Conservation (phyloP, 2,329 filamentous ascomycete genomes). For the Furcasterigmium sp. region DNA sequence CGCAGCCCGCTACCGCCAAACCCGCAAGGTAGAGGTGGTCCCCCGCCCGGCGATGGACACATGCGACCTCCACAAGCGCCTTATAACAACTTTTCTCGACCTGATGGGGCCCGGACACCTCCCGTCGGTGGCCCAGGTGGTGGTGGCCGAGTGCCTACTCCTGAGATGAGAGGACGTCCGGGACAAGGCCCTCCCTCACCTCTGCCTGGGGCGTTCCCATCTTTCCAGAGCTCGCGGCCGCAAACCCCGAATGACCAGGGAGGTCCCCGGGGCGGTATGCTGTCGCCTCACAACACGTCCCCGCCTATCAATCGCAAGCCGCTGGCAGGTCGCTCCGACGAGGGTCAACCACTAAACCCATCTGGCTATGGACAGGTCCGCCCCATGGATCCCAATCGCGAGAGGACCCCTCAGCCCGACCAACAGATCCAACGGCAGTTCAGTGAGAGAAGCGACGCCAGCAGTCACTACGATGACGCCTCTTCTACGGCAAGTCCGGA, state of each 20-base stretch:
- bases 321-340: slow-evolving; percentile 35
- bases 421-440: slow-evolving; percentile 25
- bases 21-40: slow-evolving; percentile 13
- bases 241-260: slow-evolving; percentile 1
- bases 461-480: slow-evolving; percentile 54
- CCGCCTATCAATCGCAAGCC: slow-evolving; percentile 46
- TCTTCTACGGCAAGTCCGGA: slow-evolving; percentile 66
- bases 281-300: slow-evolving; percentile 22
- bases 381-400: slow-evolving; percentile 17
- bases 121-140: slow-evolving; percentile 5
- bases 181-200: slow-evolving; percentile 20
- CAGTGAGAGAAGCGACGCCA: slow-evolving; percentile 31
- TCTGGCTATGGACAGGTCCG: slow-evolving; percentile 44
- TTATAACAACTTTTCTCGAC: slow-evolving; percentile 11
- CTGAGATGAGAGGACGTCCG: slow-evolving; percentile 14
- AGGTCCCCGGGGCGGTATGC: slow-evolving; percentile 12
- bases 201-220: slow-evolving; percentile 8
- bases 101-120: slow-evolving; percentile 11
- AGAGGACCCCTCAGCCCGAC: slow-evolving; percentile 13
- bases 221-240: slow-evolving; percentile 2
- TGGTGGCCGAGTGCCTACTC: slow-evolving; percentile 8
- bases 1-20: slow-evolving; percentile 23
- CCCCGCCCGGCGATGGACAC: not conserved
- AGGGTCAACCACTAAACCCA: slow-evolving; percentile 24
- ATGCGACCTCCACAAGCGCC: slow-evolving; percentile 13